Evolutionary conservation across 2,329 filamentous ascomycete species (phyloP), one percentile per base, ranked within the genome.

Genomic region (Pleochaeta shiraiana): DNA sequence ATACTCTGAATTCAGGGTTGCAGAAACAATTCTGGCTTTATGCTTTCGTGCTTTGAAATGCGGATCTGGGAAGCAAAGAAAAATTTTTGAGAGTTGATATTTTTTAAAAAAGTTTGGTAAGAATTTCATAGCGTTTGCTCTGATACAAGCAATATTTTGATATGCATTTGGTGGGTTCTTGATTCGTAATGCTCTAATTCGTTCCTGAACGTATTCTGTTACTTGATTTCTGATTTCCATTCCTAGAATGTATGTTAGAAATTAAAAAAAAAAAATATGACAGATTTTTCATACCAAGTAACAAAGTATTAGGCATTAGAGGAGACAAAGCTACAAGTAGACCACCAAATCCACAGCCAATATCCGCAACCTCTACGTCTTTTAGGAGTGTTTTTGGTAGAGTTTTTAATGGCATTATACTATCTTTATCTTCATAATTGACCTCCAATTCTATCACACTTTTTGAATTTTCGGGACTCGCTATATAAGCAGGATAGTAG

Each of bases 101-200:
- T 85, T 87, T 64, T 76, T 78, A 79, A 98, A 97, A 79, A 96
- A 95, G 73, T 98, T 97, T 67, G 95, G 92, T n/a, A 98, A 79
- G 75, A 97, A 98, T 74, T 98, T 98, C 93, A 98, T 98, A 4
- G 90, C 89, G 77, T 98, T 98, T 68, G 89, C 88, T 67, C 93
- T 86, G 60, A 98, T 78, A 72, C 90, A 95, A 37, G 87, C 85
- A 64, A 92, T 86, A 74, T 98, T 98, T 72, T 95, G 86, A 74
- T 90, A 97, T 59, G 77, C 74, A 63, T 76, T 74, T 31, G 73
- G 72, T 5, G 77, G 76, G 68, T 82, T 80, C 71, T 91, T 85
- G 14, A 78, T 77, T 3, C 93, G 84, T 21, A 97, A 79, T 4
- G 91, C 92, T 68, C 83, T 83, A 73, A 95, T 88, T 71, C 90